These are phyloP conservation scores for Adansonia gregorii DNA, from an alignment of 441 rosid genomes.

Conservation along the genomic window DNA sequence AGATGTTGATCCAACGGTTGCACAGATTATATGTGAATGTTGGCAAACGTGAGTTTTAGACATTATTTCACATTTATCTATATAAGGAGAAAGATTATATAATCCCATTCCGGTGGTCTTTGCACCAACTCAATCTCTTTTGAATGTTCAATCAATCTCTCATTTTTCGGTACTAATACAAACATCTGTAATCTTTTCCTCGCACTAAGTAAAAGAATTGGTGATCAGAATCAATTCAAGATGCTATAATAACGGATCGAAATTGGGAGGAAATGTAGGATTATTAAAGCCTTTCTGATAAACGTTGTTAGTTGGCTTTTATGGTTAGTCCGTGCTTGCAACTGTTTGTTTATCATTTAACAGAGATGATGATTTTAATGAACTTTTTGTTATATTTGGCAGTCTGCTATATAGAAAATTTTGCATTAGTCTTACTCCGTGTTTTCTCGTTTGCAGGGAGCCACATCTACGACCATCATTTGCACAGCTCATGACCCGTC, in stretches of 20 bases:
- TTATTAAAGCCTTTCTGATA: not conserved
- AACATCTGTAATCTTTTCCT: not conserved
- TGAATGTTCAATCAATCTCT: not conserved
- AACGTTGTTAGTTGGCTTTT: not conserved
- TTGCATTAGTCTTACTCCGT: not conserved
- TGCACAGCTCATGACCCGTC: conserved; percentile 67
- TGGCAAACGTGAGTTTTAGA: conserved; percentile 77
- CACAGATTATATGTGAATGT: conserved; percentile 81
- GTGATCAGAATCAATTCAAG: not conserved
- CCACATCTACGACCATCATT: conserved; percentile 84
- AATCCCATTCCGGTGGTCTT: not conserved
- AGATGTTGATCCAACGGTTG: conserved; percentile 66
- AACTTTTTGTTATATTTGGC: not conserved
- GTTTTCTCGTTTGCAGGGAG: conserved; percentile 57
- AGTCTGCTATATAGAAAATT: not conserved
- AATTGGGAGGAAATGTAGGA: not conserved
- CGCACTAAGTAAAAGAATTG: not conserved
- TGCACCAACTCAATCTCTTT: not conserved
- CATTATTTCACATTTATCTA: not conserved
- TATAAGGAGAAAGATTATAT: not conserved
- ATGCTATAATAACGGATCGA: not conserved
- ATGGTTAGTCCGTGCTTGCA: not conserved
- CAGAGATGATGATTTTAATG: not conserved
- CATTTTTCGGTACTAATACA: not conserved
- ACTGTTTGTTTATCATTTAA: not conserved